Base-by-base conservation (phyloP, 1,139 yeast genomes). In the Pichia sp. region DNA sequence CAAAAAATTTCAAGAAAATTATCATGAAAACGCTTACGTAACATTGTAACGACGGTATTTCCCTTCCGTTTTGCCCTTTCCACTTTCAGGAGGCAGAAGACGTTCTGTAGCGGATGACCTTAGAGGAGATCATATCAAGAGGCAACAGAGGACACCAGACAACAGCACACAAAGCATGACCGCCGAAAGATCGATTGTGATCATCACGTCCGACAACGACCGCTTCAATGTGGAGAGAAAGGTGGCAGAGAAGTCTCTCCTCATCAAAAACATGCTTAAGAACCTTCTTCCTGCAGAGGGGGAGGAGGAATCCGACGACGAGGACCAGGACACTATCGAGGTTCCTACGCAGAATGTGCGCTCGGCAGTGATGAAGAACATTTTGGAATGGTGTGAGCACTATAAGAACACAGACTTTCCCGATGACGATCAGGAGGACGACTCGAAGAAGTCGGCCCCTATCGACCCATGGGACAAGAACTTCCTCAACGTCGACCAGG, bases 381-480 rank as follows among this genome's bases (percentile, higher is more conserved):
- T 95, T 16, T 78, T 95, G 56, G 97, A 93, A 70, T 95, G 97
- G 96, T 93, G 98, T 70, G 96, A 90, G 69, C 95, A 93, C 70
- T 98, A 95, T 76, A 87, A 85, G 72, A 89, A 89, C 68, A 87
- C 93, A 47, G 79, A 79, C 32, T 86, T 86, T 72, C 87, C 87
- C 23, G 89, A 82, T 58, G 88, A 84, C 51, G 92, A 86, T 57
- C 90, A 85, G 49, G 73, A 69, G 43, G 95, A 87, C 61, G 93
- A 86, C 67, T 82, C 90, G 30, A 88, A 88, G 66, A 89, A 87
- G 64, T 79, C 89, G 5, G 89, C 90, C 4, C 93, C 93, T 1
- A 86, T 93, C 55, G 93, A 88, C 61, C 95, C 92, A 57, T 95
- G 99, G 99, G 99, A 95, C 73, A 89, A 89, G 71, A 90, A 87